These are phyloP conservation scores for Coemansia furcata DNA, from an alignment of 192 early-diverging fungal genomes.

Conservation along the genomic window DNA sequence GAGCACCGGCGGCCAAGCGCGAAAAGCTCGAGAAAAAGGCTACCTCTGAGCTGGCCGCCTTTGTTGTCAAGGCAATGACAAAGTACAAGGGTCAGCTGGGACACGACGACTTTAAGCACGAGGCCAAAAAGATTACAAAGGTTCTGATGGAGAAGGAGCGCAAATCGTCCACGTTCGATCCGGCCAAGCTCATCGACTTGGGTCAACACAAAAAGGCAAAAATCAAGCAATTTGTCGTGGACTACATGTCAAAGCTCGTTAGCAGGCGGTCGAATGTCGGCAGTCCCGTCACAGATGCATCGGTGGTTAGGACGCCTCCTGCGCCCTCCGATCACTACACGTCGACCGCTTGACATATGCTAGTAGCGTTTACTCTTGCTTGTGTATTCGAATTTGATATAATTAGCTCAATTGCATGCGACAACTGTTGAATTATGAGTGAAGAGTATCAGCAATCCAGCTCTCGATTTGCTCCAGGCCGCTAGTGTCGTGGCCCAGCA, in stretches of 20 bases:
- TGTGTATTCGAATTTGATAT: background rate
- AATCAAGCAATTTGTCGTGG: conserved; percentile 48
- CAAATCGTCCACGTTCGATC: conserved; percentile 40
- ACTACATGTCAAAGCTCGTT: conserved; percentile 37
- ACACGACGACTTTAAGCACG: conserved; percentile 52
- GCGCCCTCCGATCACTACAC: background rate
- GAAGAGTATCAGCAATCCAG: conserved; percentile 58
- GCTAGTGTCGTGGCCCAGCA: conserved; percentile 50
- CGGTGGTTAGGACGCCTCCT: conserved; percentile 4
- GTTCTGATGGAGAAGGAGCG: conserved; percentile 56
- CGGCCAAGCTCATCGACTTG: conserved; percentile 44
- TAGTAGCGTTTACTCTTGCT: background rate
- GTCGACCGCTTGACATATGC: background rate
- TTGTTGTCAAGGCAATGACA: conserved; percentile 46
- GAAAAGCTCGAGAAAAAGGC: conserved; percentile 47
- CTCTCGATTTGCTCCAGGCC: conserved; percentile 59
- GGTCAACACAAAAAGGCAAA: conserved; percentile 47
- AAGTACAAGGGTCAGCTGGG: conserved; percentile 48
- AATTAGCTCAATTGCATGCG: background rate
- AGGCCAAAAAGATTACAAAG: conserved; percentile 53
- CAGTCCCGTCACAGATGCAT: background rate
- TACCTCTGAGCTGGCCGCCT: conserved; percentile 41
- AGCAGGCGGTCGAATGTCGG: conserved; percentile 10
- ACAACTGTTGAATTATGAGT: background rate
- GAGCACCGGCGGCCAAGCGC: conserved; percentile 26